Conservation (phyloP, 306 rosid genomes). For the Echinosophora koreensis region DNA sequence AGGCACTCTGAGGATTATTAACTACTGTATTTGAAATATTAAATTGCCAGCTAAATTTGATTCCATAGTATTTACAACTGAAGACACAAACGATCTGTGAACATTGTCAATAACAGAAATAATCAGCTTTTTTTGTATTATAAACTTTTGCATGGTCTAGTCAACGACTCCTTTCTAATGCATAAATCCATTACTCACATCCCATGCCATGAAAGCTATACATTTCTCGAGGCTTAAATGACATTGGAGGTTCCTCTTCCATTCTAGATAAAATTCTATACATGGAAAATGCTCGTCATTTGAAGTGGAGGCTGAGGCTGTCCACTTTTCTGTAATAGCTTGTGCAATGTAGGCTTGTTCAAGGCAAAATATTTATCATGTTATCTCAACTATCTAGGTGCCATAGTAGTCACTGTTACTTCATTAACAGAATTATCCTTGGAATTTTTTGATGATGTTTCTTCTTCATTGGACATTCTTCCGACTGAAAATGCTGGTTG, state of each 20-base stretch:
- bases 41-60: too few relatives aligned
- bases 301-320: neutral
- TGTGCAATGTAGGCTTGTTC: neutral
- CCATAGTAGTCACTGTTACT: neutral
- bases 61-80: too few relatives aligned
- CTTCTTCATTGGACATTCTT: neutral
- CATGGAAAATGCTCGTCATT: neutral
- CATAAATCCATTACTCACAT: neutral
- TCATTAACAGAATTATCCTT: slow-evolving; percentile 14
- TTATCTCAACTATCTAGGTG: neutral
- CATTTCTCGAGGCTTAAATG: neutral
- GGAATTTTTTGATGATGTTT: slow-evolving; percentile 12
- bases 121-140: neutral
- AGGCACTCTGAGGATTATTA: neutral
- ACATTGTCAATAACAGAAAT: neutral
- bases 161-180: neutral
- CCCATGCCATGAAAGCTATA: neutral
- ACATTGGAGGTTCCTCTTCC: neutral
- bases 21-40: neutral
- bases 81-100: neutral
- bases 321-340: neutral
- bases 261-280: neutral
- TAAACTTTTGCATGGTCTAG: neutral
- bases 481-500: slow-evolving; percentile 47
- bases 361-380: neutral